Percentiles rank a stretch among this genome's conserved stretches.
These are phyloP conservation scores for Thielaviopsis cerberus DNA, from an alignment of 2,329 filamentous ascomycete species.

Conservation along the genomic window DNA sequence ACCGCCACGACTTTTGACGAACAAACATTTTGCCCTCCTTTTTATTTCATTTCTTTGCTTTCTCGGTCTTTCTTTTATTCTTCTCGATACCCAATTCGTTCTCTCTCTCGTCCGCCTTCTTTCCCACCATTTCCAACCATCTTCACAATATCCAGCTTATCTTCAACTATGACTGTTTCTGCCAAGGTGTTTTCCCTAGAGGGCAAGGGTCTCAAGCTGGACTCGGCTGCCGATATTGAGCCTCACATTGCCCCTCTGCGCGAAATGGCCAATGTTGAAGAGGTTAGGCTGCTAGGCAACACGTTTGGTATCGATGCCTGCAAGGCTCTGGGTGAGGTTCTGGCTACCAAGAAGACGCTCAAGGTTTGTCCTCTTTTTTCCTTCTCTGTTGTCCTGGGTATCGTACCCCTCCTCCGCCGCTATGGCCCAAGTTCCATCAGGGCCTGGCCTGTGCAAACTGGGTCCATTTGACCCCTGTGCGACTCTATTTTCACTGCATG, in stretches of 20 bases:
- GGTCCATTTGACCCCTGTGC: neutral
- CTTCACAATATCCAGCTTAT: too few species aligned
- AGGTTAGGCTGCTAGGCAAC: constrained; percentile 76
- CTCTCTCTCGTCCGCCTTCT: neutral
- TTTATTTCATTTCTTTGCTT: constrained; percentile 1
- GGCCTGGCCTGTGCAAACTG: neutral
- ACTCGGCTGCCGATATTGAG: constrained; percentile 72
- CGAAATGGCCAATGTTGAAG: constrained; percentile 56
- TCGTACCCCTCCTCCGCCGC: neutral
- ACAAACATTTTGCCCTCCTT: neutral
- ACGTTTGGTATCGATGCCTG: constrained; percentile 81
- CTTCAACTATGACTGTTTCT: constrained; percentile 25
- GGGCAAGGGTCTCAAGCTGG: constrained; percentile 80
- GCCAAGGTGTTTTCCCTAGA: constrained; percentile 71
- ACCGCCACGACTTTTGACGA: neutral
- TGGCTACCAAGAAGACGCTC: constrained; percentile 68
- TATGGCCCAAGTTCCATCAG: neutral
- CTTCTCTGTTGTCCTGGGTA: neutral
- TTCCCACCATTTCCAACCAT: neutral
- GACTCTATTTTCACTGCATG: neutral
- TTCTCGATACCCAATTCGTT: constrained; percentile 1
- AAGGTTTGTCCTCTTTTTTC: constrained; percentile 31
- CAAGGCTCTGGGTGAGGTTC: constrained; percentile 63
- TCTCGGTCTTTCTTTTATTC: neutral
- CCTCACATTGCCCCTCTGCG: constrained; percentile 60